Evolutionary conservation across 2,329 filamentous ascomycete species (phyloP), one percentile per base, ranked within the genome.

Genomic region (Fusarium brachygibbosum): DNA sequence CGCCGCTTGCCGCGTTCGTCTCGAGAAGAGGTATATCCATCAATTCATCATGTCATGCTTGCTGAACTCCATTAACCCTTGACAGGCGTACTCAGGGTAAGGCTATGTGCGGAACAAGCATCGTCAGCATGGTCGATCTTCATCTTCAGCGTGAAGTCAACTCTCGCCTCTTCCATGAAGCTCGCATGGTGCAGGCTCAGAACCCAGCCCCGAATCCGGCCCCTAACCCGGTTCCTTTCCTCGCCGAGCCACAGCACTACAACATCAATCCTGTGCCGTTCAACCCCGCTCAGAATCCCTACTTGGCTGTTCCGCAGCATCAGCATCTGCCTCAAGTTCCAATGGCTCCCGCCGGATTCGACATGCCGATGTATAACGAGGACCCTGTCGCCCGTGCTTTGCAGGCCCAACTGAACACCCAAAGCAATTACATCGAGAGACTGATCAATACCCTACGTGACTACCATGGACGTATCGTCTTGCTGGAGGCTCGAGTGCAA

Each of bases 81-180:
- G 8, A 5, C 28, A 74, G 73, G 35, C 58, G 61, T 14, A 16
- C 21, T 0, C 6, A n/a, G 4, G 62, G 66, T 3, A 74, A 66
- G 29, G 9, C 12, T 16, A 46, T 56, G 35, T 72, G 69, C 48
- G 53, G 51, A 28, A 73, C 52, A 19, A 53, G 42, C 23, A 40
- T 74, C 19, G 1, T 11, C 3, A 17, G 40, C 32, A 69, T 75
- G 57, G 58, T 75, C 19, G 61, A 60, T 4, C 63, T 71, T n/a
- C 73, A 75, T 29, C 46, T 75, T 16, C 44, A 56, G 16, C 68
- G 73, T 3, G 70, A 74, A 25, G 32, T 34, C 6, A 14, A 28
- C 29, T 16, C 32, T 8, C 63, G 45, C 28, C 19, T 66, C 32
- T 37, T 55, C 6, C 55, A 49, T 4, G 45, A 34, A 17, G 50